Evolutionary conservation across 2,329 filamentous ascomycete genomes (phyloP).

Genomic region (Myriosclerotinia curreyana): DNA sequence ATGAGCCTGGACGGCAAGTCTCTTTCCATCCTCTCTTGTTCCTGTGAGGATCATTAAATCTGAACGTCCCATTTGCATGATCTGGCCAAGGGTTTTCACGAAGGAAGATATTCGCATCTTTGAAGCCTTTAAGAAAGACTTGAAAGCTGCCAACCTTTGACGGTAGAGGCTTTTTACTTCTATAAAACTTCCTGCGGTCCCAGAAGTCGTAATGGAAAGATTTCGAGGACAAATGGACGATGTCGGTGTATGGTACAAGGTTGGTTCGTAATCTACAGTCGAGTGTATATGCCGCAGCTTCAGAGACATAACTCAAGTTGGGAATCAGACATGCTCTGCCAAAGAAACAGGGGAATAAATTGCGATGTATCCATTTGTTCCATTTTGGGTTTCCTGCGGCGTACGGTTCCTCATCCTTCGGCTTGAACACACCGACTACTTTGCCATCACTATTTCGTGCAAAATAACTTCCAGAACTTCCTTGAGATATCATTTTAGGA

Average conservation of each 20-base stretch:
- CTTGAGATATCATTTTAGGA: conserved; percentile 93
- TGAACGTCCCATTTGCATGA: conserved; percentile 63
- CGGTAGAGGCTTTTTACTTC: conserved; percentile 81
- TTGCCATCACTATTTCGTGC: conserved; percentile 87
- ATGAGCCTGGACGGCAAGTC: conserved; percentile 64
- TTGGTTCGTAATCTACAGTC: conserved; percentile 87
- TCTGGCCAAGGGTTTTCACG: conserved; percentile 97
- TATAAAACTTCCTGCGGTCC: conserved; percentile 84
- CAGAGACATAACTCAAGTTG: conserved; percentile 95
- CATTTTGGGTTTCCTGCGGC: conserved; percentile 96
- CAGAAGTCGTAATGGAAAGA: conserved; percentile 98
- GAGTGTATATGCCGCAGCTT: conserved; percentile 93
- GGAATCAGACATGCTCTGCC: conserved; percentile 92
- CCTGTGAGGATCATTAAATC: conserved; percentile 62
- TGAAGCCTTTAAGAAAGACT: conserved; percentile 94
- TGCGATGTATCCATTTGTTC: conserved; percentile 99
- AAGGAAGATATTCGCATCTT: conserved; percentile 93
- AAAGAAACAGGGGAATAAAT: conserved; percentile 96
- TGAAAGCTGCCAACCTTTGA: conserved; percentile 95
- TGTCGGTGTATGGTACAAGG: conserved; percentile 93
- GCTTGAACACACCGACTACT: conserved; percentile 97
- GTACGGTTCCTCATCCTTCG: conserved; percentile 98
- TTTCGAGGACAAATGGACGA: conserved; percentile 90
- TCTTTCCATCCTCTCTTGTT: conserved; percentile 76
- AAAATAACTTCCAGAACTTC: conserved; percentile 97